Percentiles rank a stretch among this genome's conserved stretches.
These are phyloP conservation scores for Stereocaulon alpinum DNA, from an alignment of 495 filamentous ascomycete species.

Conservation along the genomic window DNA sequence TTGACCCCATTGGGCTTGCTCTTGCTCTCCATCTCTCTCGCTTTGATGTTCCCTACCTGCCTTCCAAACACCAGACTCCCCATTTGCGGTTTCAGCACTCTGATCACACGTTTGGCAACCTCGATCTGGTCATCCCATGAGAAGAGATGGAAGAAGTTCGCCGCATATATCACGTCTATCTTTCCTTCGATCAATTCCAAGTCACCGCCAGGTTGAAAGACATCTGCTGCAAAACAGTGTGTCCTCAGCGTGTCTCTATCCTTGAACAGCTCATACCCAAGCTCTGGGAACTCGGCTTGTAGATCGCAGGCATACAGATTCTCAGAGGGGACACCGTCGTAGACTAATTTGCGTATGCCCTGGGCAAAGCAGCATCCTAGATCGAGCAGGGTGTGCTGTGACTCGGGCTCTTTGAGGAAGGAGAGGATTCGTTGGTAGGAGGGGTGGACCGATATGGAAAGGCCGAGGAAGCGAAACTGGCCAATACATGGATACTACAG, in stretches of 20 bases:
- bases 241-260: conserved; percentile 29
- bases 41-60: neutral
- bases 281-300: conserved; percentile 34
- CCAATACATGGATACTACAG: conserved; percentile 40
- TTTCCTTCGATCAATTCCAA: conserved; percentile 31
- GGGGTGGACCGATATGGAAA: conserved; percentile 28
- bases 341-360: conserved; percentile 33
- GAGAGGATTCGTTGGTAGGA: conserved; percentile 32
- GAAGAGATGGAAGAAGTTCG: conserved; percentile 52
- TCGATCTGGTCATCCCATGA: conserved; percentile 40
- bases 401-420: conserved; percentile 29
- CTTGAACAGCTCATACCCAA: conserved; percentile 42
- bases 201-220: conserved; percentile 34
- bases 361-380: conserved; percentile 41
- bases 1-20: neutral
- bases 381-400: conserved; percentile 25
- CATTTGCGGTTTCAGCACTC: neutral
- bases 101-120: neutral
- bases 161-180: conserved; percentile 46
- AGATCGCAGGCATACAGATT: conserved; percentile 41
- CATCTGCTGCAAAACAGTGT: conserved; percentile 27
- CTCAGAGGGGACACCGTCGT: conserved; percentile 33
- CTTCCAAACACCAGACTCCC: neutral
- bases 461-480: conserved; percentile 39
- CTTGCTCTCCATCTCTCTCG: neutral